Base-by-base conservation (phyloP, 2,329 filamentous ascomycete genomes). In the Hymenoscyphus infarciens region DNA sequence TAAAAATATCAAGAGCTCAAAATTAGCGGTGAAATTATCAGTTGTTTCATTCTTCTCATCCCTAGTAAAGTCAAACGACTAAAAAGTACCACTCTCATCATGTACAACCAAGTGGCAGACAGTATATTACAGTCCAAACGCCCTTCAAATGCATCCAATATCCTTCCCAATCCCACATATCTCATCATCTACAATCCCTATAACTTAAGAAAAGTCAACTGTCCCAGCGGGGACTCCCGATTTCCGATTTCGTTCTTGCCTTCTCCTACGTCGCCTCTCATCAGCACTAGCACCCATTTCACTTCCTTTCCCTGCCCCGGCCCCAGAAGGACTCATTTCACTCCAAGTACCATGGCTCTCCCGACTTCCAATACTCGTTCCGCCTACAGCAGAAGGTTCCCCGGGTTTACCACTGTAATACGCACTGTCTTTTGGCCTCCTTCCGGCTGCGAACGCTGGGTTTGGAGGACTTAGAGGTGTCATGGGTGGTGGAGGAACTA, bases 381-480 rank as follows among this genome's bases (percentile, higher is more conserved):
- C 57, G 16, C 58, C 63, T 11, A 49, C 56, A 10, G 58, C 56
- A 8, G 56, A 38, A 59, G 61, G 61, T 31, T 33, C 55, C n/a
- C 58, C 64, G 29, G 78, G 77, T 10, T 70, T 74, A 10, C 82
- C 83, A 2, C 83, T 85, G 70, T 85, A 87, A 69, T 87, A 87
- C 8, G 83, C 83, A 54, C 83, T 85, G 70, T 88, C 85, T 69
- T 87, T 87, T 11, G 74, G 77, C 69, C 79, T 78, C 63, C 77
- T 76, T 0, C 79, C 79, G 52, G 78, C 80, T 5, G 83, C 82
- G 69, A 84, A 86, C 5, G 82, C 78, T 10, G 85, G 83, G 61
- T 82, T 80, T 0, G 85, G 84, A 1, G 84, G 84, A 11, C 80
- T 80, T 1, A 86, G 71, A 5, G 81, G 77, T 7, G 74, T 74